These are phyloP conservation scores for Coniosporium tulheliwenetii DNA, from an alignment of 2,329 filamentous ascomycete species.

Conservation along the genomic window DNA sequence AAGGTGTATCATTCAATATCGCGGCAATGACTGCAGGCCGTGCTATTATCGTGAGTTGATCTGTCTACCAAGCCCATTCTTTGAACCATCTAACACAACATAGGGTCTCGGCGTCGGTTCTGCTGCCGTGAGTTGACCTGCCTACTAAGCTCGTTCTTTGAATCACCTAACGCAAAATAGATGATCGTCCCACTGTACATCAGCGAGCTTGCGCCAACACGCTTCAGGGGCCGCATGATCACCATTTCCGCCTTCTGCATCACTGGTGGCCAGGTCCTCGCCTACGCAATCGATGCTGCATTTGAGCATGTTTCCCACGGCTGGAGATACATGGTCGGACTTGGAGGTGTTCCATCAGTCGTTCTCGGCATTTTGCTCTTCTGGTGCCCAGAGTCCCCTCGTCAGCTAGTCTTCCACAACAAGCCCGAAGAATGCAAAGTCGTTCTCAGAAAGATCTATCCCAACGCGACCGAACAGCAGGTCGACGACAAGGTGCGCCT, in stretches of 20 bases:
- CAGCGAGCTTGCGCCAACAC: constrained; percentile 17
- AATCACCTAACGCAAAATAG: not conserved
- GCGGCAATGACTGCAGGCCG: constrained; percentile 16
- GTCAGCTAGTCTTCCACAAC: constrained; percentile 19
- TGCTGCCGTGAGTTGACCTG: not conserved
- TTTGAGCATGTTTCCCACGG: constrained; percentile 14
- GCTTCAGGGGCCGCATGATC: constrained; percentile 17
- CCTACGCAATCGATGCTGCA: constrained; percentile 10
- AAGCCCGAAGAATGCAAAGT: constrained; percentile 12
- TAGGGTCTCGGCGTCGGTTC: not conserved
- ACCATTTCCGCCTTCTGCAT: constrained; percentile 19
- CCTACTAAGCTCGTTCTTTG: not conserved
- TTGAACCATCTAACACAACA: too few relatives aligned
- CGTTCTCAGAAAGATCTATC: constrained; percentile 17
- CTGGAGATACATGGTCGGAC: constrained; percentile 12
- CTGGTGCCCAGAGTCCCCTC: constrained; percentile 13
- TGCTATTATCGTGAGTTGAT: not conserved
- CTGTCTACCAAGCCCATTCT: too few relatives aligned
- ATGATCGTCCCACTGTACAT: constrained; percentile 14
- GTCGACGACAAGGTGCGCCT: constrained; percentile 2
- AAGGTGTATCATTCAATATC: constrained; percentile 2
- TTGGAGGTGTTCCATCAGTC: constrained; percentile 14
- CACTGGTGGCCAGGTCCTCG: constrained; percentile 10
- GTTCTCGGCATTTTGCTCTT: constrained; percentile 13
- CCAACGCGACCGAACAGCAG: constrained; percentile 2